Evolutionary conservation across 2,329 filamentous ascomycete species (phyloP).

Genomic region (Alternaria viburni): DNA sequence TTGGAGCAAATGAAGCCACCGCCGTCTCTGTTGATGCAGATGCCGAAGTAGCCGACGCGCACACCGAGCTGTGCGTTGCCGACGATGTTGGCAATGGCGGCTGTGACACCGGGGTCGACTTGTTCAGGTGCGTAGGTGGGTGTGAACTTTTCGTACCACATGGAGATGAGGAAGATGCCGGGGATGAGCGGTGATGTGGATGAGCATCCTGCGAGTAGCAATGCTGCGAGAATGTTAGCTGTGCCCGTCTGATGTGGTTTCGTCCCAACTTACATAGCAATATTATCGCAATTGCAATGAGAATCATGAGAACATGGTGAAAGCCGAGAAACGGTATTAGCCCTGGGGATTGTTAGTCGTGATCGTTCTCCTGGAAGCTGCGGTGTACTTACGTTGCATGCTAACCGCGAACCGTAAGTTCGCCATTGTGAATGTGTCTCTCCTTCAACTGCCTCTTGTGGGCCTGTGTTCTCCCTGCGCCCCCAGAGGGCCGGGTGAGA

Average conservation of each 20-base stretch:
- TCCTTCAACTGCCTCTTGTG: constrained; percentile 32
- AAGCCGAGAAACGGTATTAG: constrained; percentile 69
- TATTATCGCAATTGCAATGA: constrained; percentile 93
- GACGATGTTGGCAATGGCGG: constrained; percentile 88
- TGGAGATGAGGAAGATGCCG: constrained; percentile 94
- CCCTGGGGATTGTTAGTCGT: constrained; percentile 49
- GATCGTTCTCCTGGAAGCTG: constrained; percentile 14
- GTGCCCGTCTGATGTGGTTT: constrained; percentile 5
- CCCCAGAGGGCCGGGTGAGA: constrained; percentile 50
- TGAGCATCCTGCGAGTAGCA: constrained; percentile 93
- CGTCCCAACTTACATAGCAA: constrained; percentile 77
- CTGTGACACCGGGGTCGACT: constrained; percentile 86
- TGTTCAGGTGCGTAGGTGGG: constrained; percentile 84
- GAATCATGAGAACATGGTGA: constrained; percentile 94
- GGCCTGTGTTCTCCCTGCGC: constrained; percentile 45
- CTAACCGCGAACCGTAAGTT: constrained; percentile 58
- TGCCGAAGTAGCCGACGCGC: constrained; percentile 96
- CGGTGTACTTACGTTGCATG: constrained; percentile 53
- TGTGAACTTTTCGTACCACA: constrained; percentile 91
- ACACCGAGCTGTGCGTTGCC: constrained; percentile 83
- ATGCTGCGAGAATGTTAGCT: constrained; percentile 62
- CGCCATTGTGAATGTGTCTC: constrained; percentile 51
- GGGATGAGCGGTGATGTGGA: constrained; percentile 95
- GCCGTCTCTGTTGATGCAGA: constrained; percentile 91
- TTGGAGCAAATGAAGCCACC: constrained; percentile 95